Conservation (phyloP, 768 basidiomycete genomes). For the Lentinus brumalis region DNA sequence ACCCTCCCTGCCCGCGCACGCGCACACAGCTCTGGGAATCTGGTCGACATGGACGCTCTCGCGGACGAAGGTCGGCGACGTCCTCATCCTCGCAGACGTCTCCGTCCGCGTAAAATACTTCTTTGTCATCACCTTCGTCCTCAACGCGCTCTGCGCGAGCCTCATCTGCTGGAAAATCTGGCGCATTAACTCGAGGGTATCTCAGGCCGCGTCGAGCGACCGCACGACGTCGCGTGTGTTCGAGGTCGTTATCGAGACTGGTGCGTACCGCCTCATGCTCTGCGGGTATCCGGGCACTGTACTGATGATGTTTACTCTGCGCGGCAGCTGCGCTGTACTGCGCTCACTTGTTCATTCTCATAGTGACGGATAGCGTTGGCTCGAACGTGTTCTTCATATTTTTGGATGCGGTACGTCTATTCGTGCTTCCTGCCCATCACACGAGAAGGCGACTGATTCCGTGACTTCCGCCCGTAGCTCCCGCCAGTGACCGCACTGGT, state of each 20-base stretch:
- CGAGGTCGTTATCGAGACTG: slow-evolving; percentile 11
- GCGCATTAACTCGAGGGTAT: not conserved
- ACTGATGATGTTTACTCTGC: not conserved
- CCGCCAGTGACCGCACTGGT: slow-evolving; percentile 5
- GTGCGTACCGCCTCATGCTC: not conserved
- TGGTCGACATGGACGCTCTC: slow-evolving; percentile 10
- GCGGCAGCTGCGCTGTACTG: slow-evolving; percentile 10
- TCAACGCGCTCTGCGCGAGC: slow-evolving; percentile 10
- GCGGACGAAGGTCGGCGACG: not conserved
- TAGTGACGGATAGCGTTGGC: not conserved
- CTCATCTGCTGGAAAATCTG: slow-evolving; percentile 11
- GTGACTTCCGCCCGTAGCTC: not conserved
- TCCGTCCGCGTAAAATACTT: slow-evolving; percentile 13
- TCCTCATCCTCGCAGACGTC: slow-evolving; percentile 6
- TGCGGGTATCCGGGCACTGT: not conserved
- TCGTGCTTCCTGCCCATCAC: not conserved
- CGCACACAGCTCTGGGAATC: not conserved
- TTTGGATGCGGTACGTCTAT: slow-evolving; percentile 1
- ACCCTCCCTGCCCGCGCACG: not conserved
- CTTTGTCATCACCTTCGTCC: slow-evolving; percentile 12
- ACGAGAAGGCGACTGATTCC: not conserved
- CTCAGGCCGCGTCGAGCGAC: not conserved
- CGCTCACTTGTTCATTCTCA: slow-evolving; percentile 9
- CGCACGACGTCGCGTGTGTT: not conserved
- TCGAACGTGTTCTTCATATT: slow-evolving; percentile 2